Percentiles rank a stretch among this genome's conserved stretches.
Conservation (phyloP, 768 basidiomycete species). For the Xerocomellus dryophilus region DNA sequence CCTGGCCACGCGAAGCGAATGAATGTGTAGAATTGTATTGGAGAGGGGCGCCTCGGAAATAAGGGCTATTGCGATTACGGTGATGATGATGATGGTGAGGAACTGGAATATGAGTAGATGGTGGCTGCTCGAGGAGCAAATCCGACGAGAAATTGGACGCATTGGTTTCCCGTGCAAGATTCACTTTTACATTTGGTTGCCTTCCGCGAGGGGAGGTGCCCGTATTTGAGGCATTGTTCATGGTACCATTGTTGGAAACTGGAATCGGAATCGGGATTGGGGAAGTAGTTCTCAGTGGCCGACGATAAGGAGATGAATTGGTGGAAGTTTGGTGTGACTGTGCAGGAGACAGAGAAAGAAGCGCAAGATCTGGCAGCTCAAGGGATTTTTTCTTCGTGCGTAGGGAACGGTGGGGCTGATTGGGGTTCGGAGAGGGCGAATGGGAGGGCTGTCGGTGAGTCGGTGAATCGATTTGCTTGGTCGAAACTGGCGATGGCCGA, state of each 20-base stretch:
- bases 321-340: constrained; percentile 36
- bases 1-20: constrained; percentile 35
- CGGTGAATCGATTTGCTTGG: constrained; percentile 27
- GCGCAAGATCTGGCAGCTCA: constrained; percentile 71
- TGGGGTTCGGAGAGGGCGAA: constrained; percentile 41
- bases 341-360: constrained; percentile 45
- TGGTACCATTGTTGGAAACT: constrained; percentile 36
- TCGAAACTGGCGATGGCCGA: constrained; percentile 24
- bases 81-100: constrained; percentile 30
- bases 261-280: constrained; percentile 50
- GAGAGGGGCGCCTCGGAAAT: constrained; percentile 35
- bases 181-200: constrained; percentile 30
- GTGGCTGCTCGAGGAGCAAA: constrained; percentile 40
- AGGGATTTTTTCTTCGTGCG: constrained; percentile 69
- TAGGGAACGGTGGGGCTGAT: constrained; percentile 56
- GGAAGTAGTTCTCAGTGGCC: constrained; percentile 41
- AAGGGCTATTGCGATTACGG: constrained; percentile 32
- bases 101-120: constrained; percentile 43
- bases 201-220: constrained; percentile 36
- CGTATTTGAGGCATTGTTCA: constrained; percentile 35
- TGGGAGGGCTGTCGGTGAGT: constrained; percentile 20
- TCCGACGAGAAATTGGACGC: constrained; percentile 37
- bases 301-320: constrained; percentile 41
- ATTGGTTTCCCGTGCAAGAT: constrained; percentile 25
- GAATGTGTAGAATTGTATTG: constrained; percentile 46